Evolutionary conservation across 31 red algal genomes (phyloP).

Genomic region (Odonthalia washingtoniensis): DNA sequence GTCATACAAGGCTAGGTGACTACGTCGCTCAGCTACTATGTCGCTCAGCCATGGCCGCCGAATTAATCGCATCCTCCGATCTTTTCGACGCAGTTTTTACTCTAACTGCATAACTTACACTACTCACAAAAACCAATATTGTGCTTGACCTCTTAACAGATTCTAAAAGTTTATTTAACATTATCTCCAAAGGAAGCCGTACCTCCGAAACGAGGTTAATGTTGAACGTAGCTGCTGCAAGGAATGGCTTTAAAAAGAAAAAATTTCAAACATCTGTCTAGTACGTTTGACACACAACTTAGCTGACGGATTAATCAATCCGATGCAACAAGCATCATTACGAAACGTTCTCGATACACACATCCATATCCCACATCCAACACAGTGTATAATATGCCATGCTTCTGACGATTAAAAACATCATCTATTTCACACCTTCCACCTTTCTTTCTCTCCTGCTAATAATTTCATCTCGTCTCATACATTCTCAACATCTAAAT

Average conservation of each 20-base stretch:
- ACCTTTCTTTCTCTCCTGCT: too few relatives aligned
- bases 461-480: too few relatives aligned
- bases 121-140: neutral
- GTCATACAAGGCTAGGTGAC: neutral
- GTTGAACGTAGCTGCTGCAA: conserved; percentile 28
- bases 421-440: too few relatives aligned
- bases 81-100: conserved; percentile 10
- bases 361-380: neutral
- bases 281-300: conserved; percentile 35
- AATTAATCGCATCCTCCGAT: conserved; percentile 44
- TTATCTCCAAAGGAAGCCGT: conserved; percentile 34
- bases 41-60: conserved; percentile 49
- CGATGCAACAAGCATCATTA: conserved; percentile 6
- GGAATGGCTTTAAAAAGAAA: conserved; percentile 36
- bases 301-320: conserved; percentile 43
- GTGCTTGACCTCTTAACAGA: conserved; percentile 1
- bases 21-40: neutral
- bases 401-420: too few relatives aligned
- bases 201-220: conserved; percentile 41
- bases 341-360: neutral
- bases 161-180: conserved; percentile 25
- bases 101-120: neutral
- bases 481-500: too few relatives aligned
- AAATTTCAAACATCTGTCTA: conserved; percentile 47
- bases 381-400: too few relatives aligned